A percentile compares a stretch with the other conserved stretches of the same genome.
Evolutionary conservation across 83 land plant species (phyloP).

Genomic region (Larix sibirica): DNA sequence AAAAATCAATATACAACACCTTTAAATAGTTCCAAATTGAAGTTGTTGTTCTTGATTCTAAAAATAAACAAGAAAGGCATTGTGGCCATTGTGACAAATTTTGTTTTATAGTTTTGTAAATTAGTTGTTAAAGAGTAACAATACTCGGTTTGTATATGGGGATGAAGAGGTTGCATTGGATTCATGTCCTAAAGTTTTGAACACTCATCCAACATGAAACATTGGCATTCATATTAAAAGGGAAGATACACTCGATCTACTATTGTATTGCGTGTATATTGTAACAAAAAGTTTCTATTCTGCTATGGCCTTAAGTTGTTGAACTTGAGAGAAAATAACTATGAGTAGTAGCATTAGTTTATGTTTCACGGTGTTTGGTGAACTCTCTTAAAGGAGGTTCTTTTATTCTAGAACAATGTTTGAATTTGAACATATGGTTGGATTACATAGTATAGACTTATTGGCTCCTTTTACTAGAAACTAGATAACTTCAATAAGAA

Average conservation of each 20-base stretch:
- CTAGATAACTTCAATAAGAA: constrained; percentile 14
- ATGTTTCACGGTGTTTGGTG: constrained; percentile 12
- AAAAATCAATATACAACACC: not conserved
- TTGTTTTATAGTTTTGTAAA: constrained; percentile 7
- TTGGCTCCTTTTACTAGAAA: constrained; percentile 9
- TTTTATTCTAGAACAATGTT: constrained; percentile 9
- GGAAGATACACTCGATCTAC: not conserved
- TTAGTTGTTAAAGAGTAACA: not conserved
- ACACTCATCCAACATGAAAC: not conserved
- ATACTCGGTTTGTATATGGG: constrained; percentile 5
- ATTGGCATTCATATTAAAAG: not conserved
- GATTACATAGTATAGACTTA: not conserved
- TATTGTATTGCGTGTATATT: constrained; percentile 12
- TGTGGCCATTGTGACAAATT: not conserved
- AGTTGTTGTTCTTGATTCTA: not conserved
- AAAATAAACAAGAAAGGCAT: not conserved
- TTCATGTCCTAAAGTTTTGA: not conserved
- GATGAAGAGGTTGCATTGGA: not conserved
- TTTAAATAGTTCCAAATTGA: constrained; percentile 1
- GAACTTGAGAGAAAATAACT: constrained; percentile 2
- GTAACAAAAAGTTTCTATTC: not conserved
- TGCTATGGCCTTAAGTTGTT: constrained; percentile 12
- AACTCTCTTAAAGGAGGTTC: constrained; percentile 11
- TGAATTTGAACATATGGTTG: constrained; percentile 5
- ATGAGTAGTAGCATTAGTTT: not conserved